A percentile compares a stretch with the other conserved stretches of the same genome.
These are phyloP conservation scores for Candida freyschussii DNA, from an alignment of 1,139 yeast genomes.

Conservation along the genomic window DNA sequence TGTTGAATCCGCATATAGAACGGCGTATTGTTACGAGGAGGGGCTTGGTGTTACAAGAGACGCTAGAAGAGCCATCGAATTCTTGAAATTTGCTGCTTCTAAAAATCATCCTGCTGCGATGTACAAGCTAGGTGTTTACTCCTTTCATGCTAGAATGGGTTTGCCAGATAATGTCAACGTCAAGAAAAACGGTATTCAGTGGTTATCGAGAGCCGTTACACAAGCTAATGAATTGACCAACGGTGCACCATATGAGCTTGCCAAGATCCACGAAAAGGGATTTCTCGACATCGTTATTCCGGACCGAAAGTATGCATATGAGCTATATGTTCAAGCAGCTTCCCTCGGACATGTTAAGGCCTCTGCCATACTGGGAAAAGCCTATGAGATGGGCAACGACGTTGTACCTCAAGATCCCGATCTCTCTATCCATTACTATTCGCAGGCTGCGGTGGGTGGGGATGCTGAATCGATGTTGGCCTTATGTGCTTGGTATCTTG, in stretches of 20 bases:
- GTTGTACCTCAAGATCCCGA: slow-evolving; percentile 79
- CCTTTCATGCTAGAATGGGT: slow-evolving; percentile 84
- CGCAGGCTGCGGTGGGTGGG: slow-evolving; percentile 85
- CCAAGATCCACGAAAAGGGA: slow-evolving; percentile 78
- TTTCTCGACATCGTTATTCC: slow-evolving; percentile 82
- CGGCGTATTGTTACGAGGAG: slow-evolving; percentile 87
- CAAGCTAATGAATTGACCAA: slow-evolving; percentile 80
- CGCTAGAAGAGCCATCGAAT: slow-evolving; percentile 79
- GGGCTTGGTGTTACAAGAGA: slow-evolving; percentile 92
- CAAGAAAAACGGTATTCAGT: slow-evolving; percentile 83
- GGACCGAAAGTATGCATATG: slow-evolving; percentile 80
- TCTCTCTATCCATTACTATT: slow-evolving; percentile 85
- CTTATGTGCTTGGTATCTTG: slow-evolving; percentile 93
- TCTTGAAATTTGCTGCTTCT: slow-evolving; percentile 81
- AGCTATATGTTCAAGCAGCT: slow-evolving; percentile 83
- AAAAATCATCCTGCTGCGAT: slow-evolving; percentile 94
- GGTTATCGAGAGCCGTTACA: slow-evolving; percentile 86
- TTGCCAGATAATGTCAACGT: slow-evolving; percentile 60
- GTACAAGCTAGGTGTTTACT: slow-evolving; percentile 85
- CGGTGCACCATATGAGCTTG: slow-evolving; percentile 92
- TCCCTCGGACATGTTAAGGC: slow-evolving; percentile 82
- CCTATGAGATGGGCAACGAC: slow-evolving; percentile 77
- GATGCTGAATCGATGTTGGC: slow-evolving; percentile 90
- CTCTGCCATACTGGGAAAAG: slow-evolving; percentile 73
- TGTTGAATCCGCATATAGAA: slow-evolving; percentile 84